Conservation (phyloP, 768 basidiomycete species). For the Gelatoporia subvermispora region DNA sequence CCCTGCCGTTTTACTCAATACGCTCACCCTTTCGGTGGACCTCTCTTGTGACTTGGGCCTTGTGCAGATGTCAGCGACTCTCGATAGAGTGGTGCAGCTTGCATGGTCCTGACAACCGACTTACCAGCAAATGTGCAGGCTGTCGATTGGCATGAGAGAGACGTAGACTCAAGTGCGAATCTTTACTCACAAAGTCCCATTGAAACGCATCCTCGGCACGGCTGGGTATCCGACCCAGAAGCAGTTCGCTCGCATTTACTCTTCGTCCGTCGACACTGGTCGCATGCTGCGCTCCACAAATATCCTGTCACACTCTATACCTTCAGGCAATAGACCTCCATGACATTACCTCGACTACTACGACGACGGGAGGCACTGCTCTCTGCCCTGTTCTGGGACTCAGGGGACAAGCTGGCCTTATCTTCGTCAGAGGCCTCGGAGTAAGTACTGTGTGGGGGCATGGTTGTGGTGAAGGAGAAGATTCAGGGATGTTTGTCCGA, state of each 20-base stretch:
- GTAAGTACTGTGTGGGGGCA: conserved; percentile 17
- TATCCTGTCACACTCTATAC: too few species aligned
- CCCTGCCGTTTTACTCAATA: background rate
- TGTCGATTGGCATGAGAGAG: conserved; percentile 4
- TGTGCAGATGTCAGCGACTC: too few species aligned
- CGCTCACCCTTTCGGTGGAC: conserved; percentile 29
- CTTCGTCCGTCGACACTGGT: conserved; percentile 33
- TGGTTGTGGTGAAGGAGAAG: conserved; percentile 9
- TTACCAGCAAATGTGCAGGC: conserved; percentile 24
- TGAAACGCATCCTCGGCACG: conserved; percentile 27
- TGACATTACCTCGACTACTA: conserved; percentile 21
- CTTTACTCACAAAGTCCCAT: conserved; percentile 20
- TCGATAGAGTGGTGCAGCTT: too few species aligned
- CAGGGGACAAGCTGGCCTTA: conserved; percentile 9
- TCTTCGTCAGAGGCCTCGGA: conserved; percentile 25
- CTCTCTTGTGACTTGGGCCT: conserved; percentile 27
- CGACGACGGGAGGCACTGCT: conserved; percentile 11
- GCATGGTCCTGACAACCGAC: background rate
- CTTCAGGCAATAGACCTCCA: background rate
- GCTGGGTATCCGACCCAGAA: conserved; percentile 9
- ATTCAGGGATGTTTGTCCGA: background rate
- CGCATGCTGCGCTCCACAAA: conserved; percentile 24
- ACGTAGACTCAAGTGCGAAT: conserved; percentile 2
- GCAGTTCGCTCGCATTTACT: conserved; percentile 30
- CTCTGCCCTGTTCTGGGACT: conserved; percentile 1